Percentiles rank a stretch among this genome's conserved stretches.
phyloP scores from a whole-genome alignment of 2,329 filamentous ascomycete species.

The Apiospora marii region DNA sequence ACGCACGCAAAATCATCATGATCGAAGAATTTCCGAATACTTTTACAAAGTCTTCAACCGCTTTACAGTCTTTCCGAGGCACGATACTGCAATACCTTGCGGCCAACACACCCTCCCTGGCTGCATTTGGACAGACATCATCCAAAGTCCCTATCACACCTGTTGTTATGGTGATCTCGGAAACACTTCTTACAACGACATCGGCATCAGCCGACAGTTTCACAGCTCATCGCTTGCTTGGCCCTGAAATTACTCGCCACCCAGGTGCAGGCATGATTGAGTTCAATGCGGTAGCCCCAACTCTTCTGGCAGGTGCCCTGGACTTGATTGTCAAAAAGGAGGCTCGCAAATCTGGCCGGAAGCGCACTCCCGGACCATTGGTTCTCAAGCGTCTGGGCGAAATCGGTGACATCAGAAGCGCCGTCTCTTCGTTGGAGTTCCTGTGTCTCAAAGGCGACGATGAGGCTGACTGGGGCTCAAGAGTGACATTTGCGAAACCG shows the following conservation, averaged over 20 bases:
- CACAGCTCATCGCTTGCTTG: constrained; percentile 88
- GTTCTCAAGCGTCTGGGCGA: constrained; percentile 84
- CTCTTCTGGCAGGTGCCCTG: constrained; percentile 83
- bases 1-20: constrained; percentile 67
- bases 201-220: constrained; percentile 89
- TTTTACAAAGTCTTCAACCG: constrained; percentile 69
- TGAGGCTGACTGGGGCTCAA: constrained; percentile 78
- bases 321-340: constrained; percentile 86
- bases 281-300: constrained; percentile 91
- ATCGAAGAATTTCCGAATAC: constrained; percentile 86
- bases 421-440: constrained; percentile 92
- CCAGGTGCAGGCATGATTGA: constrained; percentile 82
- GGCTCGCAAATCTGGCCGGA: constrained; percentile 77
- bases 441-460: constrained; percentile 83
- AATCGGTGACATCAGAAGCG: constrained; percentile 90
- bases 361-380: constrained; percentile 77
- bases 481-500: constrained; percentile 72
- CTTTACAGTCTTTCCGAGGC: constrained; percentile 75
- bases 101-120: constrained; percentile 66
- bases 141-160: constrained; percentile 65
- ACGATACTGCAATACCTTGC: constrained; percentile 80
- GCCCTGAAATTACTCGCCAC: constrained; percentile 84
- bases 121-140: constrained; percentile 53
- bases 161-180: constrained; percentile 89
- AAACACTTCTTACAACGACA: constrained; percentile 85